phyloP scores from a whole-genome alignment of 176 grass and related monocot genomes.

The Elymus sibiricus region DNA sequence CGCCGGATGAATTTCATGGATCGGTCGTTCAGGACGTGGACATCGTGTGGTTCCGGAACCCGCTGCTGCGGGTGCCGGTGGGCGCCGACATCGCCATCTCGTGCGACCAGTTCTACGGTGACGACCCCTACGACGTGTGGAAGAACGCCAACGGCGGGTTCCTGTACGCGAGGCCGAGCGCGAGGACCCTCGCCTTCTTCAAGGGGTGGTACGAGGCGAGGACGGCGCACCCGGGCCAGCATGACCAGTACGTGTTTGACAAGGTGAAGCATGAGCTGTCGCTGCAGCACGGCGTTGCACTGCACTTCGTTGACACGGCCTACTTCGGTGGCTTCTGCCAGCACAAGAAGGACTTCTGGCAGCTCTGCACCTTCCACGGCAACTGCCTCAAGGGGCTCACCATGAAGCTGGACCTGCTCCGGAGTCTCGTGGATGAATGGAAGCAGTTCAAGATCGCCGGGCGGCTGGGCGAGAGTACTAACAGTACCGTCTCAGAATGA shows the following conservation, averaged over 20 bases:
- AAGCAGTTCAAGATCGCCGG: neutral
- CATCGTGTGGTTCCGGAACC: constrained; percentile 51
- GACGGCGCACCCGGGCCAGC: neutral
- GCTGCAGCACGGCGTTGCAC: neutral
- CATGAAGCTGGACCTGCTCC: neutral
- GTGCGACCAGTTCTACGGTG: constrained; percentile 21
- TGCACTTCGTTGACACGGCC: constrained; percentile 42
- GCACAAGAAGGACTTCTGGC: constrained; percentile 35
- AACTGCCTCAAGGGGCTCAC: neutral
- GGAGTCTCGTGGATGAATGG: neutral
- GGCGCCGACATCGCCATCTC: constrained; percentile 37
- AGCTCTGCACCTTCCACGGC: constrained; percentile 35
- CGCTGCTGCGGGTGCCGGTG: constrained; percentile 25
- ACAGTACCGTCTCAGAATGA: neutral
- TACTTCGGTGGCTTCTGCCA: constrained; percentile 49
- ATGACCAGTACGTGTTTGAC: constrained; percentile 46
- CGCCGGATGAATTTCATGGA: neutral
- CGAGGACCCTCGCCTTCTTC: constrained; percentile 22
- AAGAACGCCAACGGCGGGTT: constrained; percentile 54
- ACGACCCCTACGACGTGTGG: constrained; percentile 24
- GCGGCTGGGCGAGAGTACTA: neutral
- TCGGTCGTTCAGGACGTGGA: constrained; percentile 25
- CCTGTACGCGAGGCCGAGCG: constrained; percentile 30
- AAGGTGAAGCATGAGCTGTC: constrained; percentile 29
- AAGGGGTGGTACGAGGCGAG: constrained; percentile 33